These are phyloP conservation scores for Dactylellina cionopaga DNA, from an alignment of 2,329 filamentous ascomycete species.

Conservation along the genomic window DNA sequence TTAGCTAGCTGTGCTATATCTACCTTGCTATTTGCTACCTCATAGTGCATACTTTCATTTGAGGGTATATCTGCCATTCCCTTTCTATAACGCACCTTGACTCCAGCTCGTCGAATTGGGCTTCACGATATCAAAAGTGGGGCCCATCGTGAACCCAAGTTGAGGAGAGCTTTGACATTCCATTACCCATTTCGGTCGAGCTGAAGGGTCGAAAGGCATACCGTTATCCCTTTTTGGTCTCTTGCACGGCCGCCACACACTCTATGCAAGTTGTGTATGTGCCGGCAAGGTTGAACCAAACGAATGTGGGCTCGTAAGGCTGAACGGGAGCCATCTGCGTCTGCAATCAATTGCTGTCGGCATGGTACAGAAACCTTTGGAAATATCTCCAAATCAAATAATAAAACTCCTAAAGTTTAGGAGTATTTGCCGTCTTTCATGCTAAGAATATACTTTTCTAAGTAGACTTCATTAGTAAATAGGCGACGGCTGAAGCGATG, in stretches of 20 bases:
- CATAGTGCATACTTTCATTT: no score
- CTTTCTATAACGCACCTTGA: neutral
- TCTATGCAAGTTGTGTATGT: conserved; percentile 4
- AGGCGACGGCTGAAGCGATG: neutral
- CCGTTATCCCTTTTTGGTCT: conserved; percentile 14
- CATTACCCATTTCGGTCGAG: conserved; percentile 18
- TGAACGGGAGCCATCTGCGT: conserved; percentile 43
- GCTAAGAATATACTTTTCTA: no score
- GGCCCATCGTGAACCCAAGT: conserved; percentile 19
- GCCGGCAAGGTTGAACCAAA: conserved; percentile 40
- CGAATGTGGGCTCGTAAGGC: conserved; percentile 28
- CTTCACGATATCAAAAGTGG: neutral
- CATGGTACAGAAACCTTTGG: no score
- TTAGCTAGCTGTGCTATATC: no score
- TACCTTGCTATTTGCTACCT: no score
- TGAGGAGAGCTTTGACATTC: conserved; percentile 26
- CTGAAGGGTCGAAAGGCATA: conserved; percentile 24
- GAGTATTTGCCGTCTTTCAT: no score
- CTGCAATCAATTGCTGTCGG: no score
- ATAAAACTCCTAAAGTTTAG: no score
- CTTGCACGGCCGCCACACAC: conserved; percentile 14
- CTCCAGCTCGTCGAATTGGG: neutral
- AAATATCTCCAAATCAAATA: neutral
- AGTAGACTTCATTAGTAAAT: no score
- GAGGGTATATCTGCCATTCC: conserved; percentile 6